These are phyloP conservation scores for Blastocystis sp. DNA, from an alignment of 352 stramenopile species.

Conservation along the genomic window DNA sequence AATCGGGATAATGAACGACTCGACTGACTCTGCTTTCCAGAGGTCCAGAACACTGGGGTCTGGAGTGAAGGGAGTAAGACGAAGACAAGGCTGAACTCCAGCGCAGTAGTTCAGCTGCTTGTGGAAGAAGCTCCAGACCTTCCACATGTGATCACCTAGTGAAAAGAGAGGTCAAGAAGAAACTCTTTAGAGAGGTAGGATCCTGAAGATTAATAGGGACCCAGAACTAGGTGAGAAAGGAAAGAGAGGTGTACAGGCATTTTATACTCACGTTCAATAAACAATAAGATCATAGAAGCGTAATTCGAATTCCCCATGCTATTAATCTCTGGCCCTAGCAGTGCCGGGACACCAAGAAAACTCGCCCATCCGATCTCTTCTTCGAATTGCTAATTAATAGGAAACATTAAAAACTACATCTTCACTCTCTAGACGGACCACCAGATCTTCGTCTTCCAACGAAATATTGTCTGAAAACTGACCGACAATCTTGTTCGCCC, in stretches of 20 bases:
- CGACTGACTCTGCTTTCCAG: constrained; percentile 5
- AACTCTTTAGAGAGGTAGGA: constrained; percentile 48
- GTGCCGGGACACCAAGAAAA: constrained; percentile 86
- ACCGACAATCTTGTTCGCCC: constrained; percentile 76
- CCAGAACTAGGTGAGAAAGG: constrained; percentile 66
- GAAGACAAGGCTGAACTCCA: neutral
- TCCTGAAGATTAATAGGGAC: constrained; percentile 24
- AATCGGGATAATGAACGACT: neutral
- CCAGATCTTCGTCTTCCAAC: constrained; percentile 68
- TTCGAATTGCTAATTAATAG: constrained; percentile 68
- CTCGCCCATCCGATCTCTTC: constrained; percentile 88
- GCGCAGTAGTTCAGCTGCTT: neutral
- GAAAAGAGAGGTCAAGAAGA: constrained; percentile 78
- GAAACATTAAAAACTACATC: constrained; percentile 54
- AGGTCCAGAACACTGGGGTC: neutral
- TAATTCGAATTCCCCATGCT: constrained; percentile 70
- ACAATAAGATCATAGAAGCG: constrained; percentile 75
- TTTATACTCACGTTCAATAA: constrained; percentile 75
- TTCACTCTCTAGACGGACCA: constrained; percentile 69
- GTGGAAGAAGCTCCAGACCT: constrained; percentile 16
- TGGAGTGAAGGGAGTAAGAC: neutral
- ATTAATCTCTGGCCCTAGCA: constrained; percentile 79
- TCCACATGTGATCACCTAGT: neutral
- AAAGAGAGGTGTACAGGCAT: constrained; percentile 77
- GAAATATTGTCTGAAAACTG: constrained; percentile 76